phyloP scores from a whole-genome alignment of 495 filamentous ascomycete genomes.

The Jackrogersella multiformis region DNA sequence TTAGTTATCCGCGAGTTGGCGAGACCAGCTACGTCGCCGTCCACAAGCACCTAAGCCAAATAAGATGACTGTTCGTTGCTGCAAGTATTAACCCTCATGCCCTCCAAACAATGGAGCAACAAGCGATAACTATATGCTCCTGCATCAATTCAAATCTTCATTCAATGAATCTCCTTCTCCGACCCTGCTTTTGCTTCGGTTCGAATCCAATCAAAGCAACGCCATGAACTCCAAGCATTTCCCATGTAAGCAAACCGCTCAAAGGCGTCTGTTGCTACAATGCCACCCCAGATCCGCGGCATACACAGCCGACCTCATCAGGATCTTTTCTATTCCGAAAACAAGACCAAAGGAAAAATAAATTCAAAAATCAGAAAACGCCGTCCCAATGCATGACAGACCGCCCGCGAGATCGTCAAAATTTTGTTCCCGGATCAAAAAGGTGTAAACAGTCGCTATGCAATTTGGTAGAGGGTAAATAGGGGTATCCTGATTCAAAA shows the following conservation, averaged over 20 bases:
- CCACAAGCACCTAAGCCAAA: conserved; percentile 35
- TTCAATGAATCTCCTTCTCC: conserved; percentile 25
- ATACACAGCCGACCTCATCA: conserved; percentile 10
- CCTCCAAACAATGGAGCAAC: conserved; percentile 38
- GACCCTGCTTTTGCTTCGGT: conserved; percentile 20
- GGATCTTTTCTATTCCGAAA: conserved; percentile 26
- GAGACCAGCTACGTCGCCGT: conserved; percentile 28
- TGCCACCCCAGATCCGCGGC: conserved; percentile 21
- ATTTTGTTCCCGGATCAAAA: conserved; percentile 43
- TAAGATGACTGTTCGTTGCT: conserved; percentile 22
- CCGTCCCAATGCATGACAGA: conserved; percentile 48
- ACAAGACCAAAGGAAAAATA: conserved; percentile 19
- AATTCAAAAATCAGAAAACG: conserved; percentile 35
- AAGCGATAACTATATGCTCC: conserved; percentile 43
- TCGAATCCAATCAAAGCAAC: conserved; percentile 21
- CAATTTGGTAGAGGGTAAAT: conserved; percentile 56
- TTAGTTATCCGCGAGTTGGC: conserved; percentile 45
- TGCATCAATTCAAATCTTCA: conserved; percentile 13
- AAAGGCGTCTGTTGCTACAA: conserved; percentile 21
- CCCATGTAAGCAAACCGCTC: conserved; percentile 26
- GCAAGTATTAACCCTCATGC: conserved; percentile 36
- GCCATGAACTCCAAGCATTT: conserved; percentile 40
- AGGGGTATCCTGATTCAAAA: conserved; percentile 48
- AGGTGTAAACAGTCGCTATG: conserved; percentile 61
- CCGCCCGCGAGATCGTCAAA: conserved; percentile 42